Percentiles rank a stretch among this genome's conserved stretches.
Conservation (phyloP, 306 rosid genomes). For the Acmispon strigosus region DNA sequence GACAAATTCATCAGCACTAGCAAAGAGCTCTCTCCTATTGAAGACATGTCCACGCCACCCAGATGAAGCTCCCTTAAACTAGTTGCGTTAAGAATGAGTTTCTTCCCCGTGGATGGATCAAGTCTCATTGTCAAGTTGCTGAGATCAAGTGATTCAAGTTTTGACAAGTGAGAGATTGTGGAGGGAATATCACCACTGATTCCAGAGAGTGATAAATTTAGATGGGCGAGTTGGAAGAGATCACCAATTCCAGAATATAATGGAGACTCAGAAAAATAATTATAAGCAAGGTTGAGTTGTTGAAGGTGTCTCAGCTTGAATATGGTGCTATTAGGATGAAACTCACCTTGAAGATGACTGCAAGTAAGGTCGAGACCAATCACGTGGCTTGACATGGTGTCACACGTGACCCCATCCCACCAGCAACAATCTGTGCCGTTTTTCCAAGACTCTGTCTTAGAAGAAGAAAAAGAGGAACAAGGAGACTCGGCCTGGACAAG, state of each 20-base stretch:
- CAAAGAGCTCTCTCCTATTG: background rate
- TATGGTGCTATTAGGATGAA: constrained; percentile 11
- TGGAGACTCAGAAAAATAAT: background rate
- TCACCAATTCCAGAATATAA: background rate
- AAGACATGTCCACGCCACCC: background rate
- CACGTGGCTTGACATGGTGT: background rate
- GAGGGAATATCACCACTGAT: background rate
- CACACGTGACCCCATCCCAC: constrained; percentile 11
- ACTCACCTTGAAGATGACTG: too few species aligned
- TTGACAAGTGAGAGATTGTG: too few species aligned
- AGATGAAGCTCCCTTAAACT: background rate
- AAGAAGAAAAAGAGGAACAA: background rate
- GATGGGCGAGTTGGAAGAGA: background rate
- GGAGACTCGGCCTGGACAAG: too few species aligned
- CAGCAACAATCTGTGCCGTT: background rate
- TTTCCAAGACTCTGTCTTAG: constrained; percentile 5
- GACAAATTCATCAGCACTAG: constrained; percentile 3
- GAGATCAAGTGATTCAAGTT: too few species aligned
- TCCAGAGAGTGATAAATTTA: background rate
- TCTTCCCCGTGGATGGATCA: too few species aligned
- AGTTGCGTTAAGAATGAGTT: background rate
- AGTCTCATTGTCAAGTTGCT: too few species aligned
- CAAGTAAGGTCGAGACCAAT: background rate
- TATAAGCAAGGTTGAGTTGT: constrained; percentile 13
- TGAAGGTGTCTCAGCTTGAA: constrained; percentile 7